Percentiles rank a stretch among this genome's conserved stretches.
phyloP scores from a whole-genome alignment of 176 grass and related monocot species.

The Rhynchospora breviuscula region DNA sequence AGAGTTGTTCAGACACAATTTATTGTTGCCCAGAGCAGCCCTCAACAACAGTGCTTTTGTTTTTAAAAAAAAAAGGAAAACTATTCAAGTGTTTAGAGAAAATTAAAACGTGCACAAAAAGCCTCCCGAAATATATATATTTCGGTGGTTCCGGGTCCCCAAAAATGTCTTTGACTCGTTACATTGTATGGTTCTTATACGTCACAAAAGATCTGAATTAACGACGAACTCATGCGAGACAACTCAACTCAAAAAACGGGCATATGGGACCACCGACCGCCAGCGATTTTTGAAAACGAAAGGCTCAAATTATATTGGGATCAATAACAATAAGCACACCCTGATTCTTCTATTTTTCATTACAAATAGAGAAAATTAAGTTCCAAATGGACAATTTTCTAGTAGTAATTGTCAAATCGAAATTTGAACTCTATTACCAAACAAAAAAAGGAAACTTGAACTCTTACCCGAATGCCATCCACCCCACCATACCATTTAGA shows the following conservation, averaged over 20 bases:
- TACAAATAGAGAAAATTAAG: not conserved
- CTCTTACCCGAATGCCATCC: not conserved
- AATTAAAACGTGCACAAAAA: no score
- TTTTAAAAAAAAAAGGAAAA: no score
- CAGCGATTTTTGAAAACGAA: slow-evolving; percentile 16
- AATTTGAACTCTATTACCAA: not conserved
- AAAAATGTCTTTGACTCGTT: not conserved
- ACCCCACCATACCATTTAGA: not conserved
- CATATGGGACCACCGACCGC: not conserved
- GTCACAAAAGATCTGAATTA: not conserved
- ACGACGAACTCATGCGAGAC: not conserved
- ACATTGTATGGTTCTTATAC: not conserved
- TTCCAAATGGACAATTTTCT: not conserved
- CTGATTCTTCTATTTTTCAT: not conserved
- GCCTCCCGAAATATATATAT: no score
- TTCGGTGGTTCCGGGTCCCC: not conserved
- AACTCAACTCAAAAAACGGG: not conserved
- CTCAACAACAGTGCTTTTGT: no score
- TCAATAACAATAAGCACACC: not conserved
- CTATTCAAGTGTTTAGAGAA: no score
- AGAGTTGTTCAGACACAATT: no score
- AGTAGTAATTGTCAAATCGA: no score
- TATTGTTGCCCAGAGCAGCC: no score
- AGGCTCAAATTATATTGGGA: not conserved
- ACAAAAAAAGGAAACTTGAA: not conserved